Evolutionary conservation across 768 basidiomycete species (phyloP).

Genomic region (Auriscalpium orientale): DNA sequence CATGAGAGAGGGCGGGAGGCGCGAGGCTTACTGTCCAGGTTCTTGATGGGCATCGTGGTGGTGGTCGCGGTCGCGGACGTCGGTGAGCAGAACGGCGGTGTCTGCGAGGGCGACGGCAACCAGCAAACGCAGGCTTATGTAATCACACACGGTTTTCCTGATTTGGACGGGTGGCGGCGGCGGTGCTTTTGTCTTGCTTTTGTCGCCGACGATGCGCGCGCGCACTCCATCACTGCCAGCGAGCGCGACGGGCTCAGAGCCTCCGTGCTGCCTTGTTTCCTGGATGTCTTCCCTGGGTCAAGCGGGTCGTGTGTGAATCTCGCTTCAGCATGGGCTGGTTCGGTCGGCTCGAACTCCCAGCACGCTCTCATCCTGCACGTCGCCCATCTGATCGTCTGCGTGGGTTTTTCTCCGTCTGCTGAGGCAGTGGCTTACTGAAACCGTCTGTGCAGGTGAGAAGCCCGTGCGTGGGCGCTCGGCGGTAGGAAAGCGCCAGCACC

Average conservation of each 20-base stretch:
- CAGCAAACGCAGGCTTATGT: not conserved
- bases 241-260: not conserved
- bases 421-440: too few relatives aligned
- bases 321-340: too few relatives aligned
- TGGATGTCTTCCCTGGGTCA: not conserved
- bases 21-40: constrained; percentile 62
- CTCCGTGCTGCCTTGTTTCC: not conserved
- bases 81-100: not conserved
- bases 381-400: too few relatives aligned
- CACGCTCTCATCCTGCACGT: too few relatives aligned
- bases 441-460: too few relatives aligned
- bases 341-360: too few relatives aligned
- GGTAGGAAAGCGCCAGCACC: too few relatives aligned
- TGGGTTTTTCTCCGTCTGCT: too few relatives aligned
- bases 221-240: not conserved
- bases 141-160: not conserved
- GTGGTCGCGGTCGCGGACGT: constrained; percentile 2
- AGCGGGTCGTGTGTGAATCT: too few relatives aligned
- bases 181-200: not conserved
- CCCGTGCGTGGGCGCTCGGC: too few relatives aligned
- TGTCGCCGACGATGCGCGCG: too few relatives aligned
- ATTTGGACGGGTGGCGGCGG: not conserved
- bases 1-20: not conserved
- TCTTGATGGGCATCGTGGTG: constrained; percentile 67
- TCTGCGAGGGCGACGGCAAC: not conserved